Base-by-base conservation (phyloP, 169 alveolate genomes). In the Theileria orientalis region DNA sequence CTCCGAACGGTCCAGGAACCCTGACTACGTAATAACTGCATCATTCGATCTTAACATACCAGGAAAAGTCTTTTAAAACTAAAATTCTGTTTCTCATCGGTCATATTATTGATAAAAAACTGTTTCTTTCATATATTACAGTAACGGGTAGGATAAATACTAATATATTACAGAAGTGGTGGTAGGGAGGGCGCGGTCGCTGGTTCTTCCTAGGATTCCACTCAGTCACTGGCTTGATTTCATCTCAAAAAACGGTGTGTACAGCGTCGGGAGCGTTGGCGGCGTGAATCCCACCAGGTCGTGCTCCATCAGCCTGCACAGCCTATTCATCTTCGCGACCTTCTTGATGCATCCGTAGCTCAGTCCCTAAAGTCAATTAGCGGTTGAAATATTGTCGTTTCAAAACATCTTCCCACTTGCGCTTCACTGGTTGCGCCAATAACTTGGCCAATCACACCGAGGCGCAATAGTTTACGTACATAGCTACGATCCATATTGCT, bases 251-350 rank as follows among this genome's bases (percentile, higher is more conserved):
- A 82, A 82, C 11, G 78, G 80, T 3, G 75, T 52, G 72, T 84
- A 89, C 52, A 91, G 71, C 42, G 90, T 74, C 13, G 93, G 95
- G 0, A 91, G 88, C 44, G 84, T 86, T 7, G 94, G 94, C n/a
- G 93, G 72, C 32, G 90, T 90, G 51, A 91, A 74, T 40, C 86
- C 92, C 23, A 91, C 92, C 35, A 91, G 68, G 29, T 91, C 94
- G 72, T 83, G 90, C 51, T 91, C 95, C 85, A 91, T 86, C 74
- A 89, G 91, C 56, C 91, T 73, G 64, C 88, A 68, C 54, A 91
- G 63, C 52, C 89, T 93, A 44, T 89, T 91, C 93, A 90, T 90
- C 84, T 91, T 91, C 6, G 94, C 95, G n/a, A 91, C 91, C 89
- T 88, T 91, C 70, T 91, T 91, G 64, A 88, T 76, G 59, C 95